Base-by-base conservation (phyloP, 768 basidiomycete genomes). In the Botryobasidium botryosum region DNA sequence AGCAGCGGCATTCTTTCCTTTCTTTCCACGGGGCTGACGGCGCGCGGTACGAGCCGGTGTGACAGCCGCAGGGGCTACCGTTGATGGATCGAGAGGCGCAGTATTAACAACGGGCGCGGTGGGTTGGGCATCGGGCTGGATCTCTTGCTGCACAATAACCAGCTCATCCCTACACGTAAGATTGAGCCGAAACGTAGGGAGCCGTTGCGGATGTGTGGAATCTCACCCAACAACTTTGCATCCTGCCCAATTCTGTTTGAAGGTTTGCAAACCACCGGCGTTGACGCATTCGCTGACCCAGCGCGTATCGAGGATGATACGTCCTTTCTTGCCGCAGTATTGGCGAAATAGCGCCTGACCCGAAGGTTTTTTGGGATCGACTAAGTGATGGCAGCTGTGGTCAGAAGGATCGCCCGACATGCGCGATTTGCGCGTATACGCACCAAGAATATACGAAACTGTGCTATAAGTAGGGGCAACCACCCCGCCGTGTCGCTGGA, bases 191-290 rank as follows among this genome's bases (percentile, higher is more conserved):
- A 32, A 5, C 27, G 39, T n/a, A 62, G 69, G 28, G 61, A 87
- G 83, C 65, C 61, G 60, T 87, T 82, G 15, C 64, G 67, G 20
- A n/a, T n/a, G n/a, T n/a, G n/a, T n/a, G n/a, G n/a, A n/a, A n/a
- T n/a, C n/a, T n/a, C n/a, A n/a, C n/a, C 83, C 84, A 17, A 71
- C 76, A 17, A 88, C 72, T 62, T 80, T 86, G 53, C 80, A 87
- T 21, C 74, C 79, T 8, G 77, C 82, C 73, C 79, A 88, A 53
- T 82, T 75, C 46, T 65, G 73, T 40, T 73, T 69, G 54, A 77
- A 86, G 0, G 79, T 82, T 57, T 82, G 79, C 27, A 88, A 65
- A 36, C 70, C 68, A 41, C 72, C 70, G 5, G 68, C 62, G 52
- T 76, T 73, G 53, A 88, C 66, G 53, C 85, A 88, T 55, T 83